These are phyloP conservation scores for Oryza punctata DNA, from an alignment of 176 grass and related monocot species.

Conservation along the genomic window DNA sequence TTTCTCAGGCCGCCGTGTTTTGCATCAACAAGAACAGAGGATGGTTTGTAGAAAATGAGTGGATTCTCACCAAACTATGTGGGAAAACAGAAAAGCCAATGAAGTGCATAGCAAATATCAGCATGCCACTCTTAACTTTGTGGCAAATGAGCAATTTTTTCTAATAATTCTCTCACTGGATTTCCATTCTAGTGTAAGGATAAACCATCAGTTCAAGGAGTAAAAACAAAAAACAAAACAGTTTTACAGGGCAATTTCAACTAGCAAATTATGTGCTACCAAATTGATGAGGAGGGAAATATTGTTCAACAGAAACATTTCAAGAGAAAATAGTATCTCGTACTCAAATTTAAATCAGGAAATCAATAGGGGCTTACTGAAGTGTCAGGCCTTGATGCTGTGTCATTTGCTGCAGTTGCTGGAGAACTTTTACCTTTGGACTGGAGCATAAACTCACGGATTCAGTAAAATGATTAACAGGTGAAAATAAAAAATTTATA, in stretches of 20 bases:
- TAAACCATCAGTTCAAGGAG: background rate
- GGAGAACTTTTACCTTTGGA: conserved; percentile 81
- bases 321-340: background rate
- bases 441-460: conserved; percentile 51
- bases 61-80: too few species aligned
- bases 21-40: too few species aligned
- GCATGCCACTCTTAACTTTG: background rate
- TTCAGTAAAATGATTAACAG: conserved; percentile 18
- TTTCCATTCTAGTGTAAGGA: background rate
- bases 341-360: background rate
- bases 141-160: background rate
- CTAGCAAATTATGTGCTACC: background rate
- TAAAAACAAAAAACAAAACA: background rate
- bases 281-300: background rate
- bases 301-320: background rate
- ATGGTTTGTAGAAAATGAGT: too few species aligned
- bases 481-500: conserved; percentile 9
- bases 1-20: too few species aligned
- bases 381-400: conserved; percentile 68
- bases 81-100: too few species aligned
- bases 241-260: background rate
- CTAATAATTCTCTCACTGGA: conserved; percentile 4
- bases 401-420: conserved; percentile 74
- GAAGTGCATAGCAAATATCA: too few species aligned
- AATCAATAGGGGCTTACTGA: conserved; percentile 59